Conservation (phyloP, 805 yeast genomes). For the Teunomyces barrocoloradensis region DNA sequence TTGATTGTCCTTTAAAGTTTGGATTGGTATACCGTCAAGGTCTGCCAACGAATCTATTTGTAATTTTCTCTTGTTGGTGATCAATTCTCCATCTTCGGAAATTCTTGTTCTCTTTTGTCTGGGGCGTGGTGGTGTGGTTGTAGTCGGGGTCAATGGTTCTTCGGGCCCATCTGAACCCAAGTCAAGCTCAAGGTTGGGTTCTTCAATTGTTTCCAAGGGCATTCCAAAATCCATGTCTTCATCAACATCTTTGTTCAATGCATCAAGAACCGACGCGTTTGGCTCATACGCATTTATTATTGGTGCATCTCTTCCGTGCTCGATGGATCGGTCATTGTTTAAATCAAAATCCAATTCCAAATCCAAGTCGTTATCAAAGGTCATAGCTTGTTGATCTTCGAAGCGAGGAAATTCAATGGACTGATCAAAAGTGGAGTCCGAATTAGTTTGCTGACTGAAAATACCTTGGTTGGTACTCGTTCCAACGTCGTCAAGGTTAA, state of each 20-base stretch:
- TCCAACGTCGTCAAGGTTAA: conserved; percentile 30
- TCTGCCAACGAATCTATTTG: conserved; percentile 45
- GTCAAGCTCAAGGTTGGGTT: conserved; percentile 10
- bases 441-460: conserved; percentile 20
- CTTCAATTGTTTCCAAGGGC: conserved; percentile 39
- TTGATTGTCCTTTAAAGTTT: conserved; percentile 32
- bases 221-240: conserved; percentile 31
- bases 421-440: conserved; percentile 44
- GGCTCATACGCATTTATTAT: conserved; percentile 17
- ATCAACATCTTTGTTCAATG: conserved; percentile 17
- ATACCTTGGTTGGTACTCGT: conserved; percentile 10
- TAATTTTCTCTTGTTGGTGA: conserved; percentile 47
- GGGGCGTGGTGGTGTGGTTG: conserved; percentile 23
- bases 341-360: conserved; percentile 36
- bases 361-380: conserved; percentile 27
- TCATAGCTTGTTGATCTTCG: conserved; percentile 23
- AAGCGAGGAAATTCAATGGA: conserved; percentile 71
- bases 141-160: conserved; percentile 27
- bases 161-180: conserved; percentile 10
- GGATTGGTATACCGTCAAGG: conserved; percentile 41
- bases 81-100: conserved; percentile 42
- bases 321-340: conserved; percentile 44
- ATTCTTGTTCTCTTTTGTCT: conserved; percentile 31
- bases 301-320: conserved; percentile 48
- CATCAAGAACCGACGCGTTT: conserved; percentile 22